Evolutionary conservation across 1,284 basidiomycete genomes (phyloP).

Genomic region (Microbotryum violaceum): DNA sequence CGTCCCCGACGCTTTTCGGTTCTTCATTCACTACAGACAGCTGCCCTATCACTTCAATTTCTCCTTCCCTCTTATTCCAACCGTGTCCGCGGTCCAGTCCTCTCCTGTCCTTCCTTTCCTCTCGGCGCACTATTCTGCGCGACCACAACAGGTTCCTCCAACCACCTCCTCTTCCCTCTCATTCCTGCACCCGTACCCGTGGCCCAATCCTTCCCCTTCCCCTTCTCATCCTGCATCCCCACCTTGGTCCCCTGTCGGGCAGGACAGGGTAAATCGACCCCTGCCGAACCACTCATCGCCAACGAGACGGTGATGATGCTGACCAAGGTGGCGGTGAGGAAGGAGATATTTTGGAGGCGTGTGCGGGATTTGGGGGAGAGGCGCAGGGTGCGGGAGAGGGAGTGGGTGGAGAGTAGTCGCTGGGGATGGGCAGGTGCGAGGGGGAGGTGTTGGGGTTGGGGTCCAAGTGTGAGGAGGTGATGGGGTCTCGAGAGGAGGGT

Average conservation of each 20-base stretch:
- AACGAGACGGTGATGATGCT: constrained; percentile 35
- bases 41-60: not conserved
- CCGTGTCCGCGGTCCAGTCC: not conserved
- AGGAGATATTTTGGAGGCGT: constrained; percentile 34
- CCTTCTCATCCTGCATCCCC: not conserved
- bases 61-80: not conserved
- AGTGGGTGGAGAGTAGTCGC: no score
- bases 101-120: not conserved
- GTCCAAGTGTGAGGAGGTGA: not conserved
- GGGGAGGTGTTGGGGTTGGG: not conserved
- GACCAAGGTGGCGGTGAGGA: constrained; percentile 36
- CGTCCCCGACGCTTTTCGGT: no score
- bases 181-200: not conserved
- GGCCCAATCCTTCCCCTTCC: not conserved
- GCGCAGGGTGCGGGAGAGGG: constrained; percentile 22
- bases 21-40: not conserved
- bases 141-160: constrained; percentile 1
- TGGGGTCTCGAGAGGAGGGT: no score
- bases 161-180: constrained; percentile 2
- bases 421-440: constrained; percentile 2
- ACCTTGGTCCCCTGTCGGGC: not conserved
- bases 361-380: constrained; percentile 34
- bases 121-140: not conserved
- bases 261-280: constrained; percentile 7
- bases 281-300: not conserved